Conservation (phyloP, 768 basidiomycete species). For the Russula vinacea region DNA sequence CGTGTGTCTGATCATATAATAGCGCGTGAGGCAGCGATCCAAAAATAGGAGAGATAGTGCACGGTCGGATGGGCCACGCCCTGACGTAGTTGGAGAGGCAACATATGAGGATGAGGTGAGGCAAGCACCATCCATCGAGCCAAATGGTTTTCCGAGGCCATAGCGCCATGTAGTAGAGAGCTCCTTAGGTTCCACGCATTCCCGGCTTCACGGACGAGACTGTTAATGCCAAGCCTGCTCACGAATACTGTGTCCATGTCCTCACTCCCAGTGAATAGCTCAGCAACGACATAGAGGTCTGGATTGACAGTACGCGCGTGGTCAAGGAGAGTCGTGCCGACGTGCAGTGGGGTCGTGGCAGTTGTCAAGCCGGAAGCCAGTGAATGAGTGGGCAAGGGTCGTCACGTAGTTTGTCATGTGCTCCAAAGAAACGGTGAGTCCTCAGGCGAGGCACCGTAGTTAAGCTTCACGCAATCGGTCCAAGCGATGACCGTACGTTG, state of each 20-base stretch:
- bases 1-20: slow-evolving; percentile 94
- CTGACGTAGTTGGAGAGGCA: slow-evolving; percentile 77
- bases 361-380: slow-evolving; percentile 98
- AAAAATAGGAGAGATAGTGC: slow-evolving; percentile 72
- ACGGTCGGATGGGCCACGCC: slow-evolving; percentile 72
- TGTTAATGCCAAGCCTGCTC: slow-evolving; percentile 88
- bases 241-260: slow-evolving; percentile 93
- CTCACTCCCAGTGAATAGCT: slow-evolving; percentile 94
- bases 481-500: slow-evolving; percentile 94
- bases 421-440: slow-evolving; percentile 72
- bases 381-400: slow-evolving; percentile 76
- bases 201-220: slow-evolving; percentile 90
- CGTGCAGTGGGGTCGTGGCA: slow-evolving; percentile 95
- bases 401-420: slow-evolving; percentile 86
- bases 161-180: slow-evolving; percentile 84
- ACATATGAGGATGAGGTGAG: slow-evolving; percentile 58
- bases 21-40: slow-evolving; percentile 91
- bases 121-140: slow-evolving; percentile 92
- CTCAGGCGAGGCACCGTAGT: slow-evolving; percentile 62
- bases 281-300: slow-evolving; percentile 93
- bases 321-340: slow-evolving; percentile 95
- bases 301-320: slow-evolving; percentile 85
- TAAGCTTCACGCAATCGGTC: slow-evolving; percentile 96
- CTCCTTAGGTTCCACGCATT: slow-evolving; percentile 90
- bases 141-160: slow-evolving; percentile 92